A percentile compares a stretch with the other conserved stretches of the same genome.
Conservation (phyloP, 2,329 filamentous ascomycete genomes). For the Fusarium hostae region DNA sequence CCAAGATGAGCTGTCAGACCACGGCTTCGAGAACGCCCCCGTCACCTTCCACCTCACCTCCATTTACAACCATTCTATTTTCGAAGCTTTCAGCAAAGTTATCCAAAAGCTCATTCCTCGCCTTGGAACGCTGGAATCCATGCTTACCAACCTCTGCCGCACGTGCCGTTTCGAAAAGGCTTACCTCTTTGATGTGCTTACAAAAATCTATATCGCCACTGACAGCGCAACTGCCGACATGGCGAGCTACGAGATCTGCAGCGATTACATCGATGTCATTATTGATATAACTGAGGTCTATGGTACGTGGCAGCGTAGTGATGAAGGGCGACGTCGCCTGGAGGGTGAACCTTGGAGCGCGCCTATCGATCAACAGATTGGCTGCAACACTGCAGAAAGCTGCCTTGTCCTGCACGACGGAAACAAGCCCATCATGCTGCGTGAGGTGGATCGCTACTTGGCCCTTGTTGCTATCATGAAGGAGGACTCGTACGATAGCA, state of each 20-base stretch:
- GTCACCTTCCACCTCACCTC: constrained; percentile 96
- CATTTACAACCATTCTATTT: constrained; percentile 98
- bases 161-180: constrained; percentile 97
- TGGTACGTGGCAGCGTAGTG: constrained; percentile 74
- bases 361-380: constrained; percentile 72
- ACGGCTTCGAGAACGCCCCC: constrained; percentile 91
- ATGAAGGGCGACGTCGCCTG: constrained; percentile 64
- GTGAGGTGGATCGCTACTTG: constrained; percentile 78
- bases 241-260: constrained; percentile 97
- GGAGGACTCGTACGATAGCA: constrained; percentile 84
- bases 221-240: constrained; percentile 94
- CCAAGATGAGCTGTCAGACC: constrained; percentile 93
- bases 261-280: constrained; percentile 98
- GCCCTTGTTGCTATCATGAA: constrained; percentile 89
- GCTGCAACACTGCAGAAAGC: constrained; percentile 73
- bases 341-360: constrained; percentile 71
- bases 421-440: constrained; percentile 72
- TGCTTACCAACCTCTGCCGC: constrained; percentile 93
- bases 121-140: constrained; percentile 88
- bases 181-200: constrained; percentile 96
- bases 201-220: constrained; percentile 98
- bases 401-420: constrained; percentile 74
- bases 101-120: constrained; percentile 98
- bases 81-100: constrained; percentile 97
- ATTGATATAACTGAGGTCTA: constrained; percentile 97